Evolutionary conservation across 2,329 filamentous ascomycete genomes (phyloP).

Genomic region (Penicillium sp.): DNA sequence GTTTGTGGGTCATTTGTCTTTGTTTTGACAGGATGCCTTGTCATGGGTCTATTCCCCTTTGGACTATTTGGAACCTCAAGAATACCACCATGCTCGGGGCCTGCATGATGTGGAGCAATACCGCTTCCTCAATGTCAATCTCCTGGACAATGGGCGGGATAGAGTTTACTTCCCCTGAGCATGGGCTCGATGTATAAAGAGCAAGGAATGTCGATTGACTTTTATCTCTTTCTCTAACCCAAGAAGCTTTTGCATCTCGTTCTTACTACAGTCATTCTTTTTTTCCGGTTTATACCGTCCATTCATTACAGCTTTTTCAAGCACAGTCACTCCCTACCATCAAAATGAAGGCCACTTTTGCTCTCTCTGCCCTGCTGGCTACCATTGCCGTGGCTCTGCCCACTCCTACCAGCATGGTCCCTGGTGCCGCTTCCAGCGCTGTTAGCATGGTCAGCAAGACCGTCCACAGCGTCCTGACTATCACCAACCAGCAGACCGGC

Average conservation of each 20-base stretch:
- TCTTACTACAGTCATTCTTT: slow-evolving; percentile 20
- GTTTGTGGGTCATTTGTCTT: slow-evolving; percentile 4
- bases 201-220: slow-evolving; percentile 7
- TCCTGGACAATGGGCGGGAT: neutral
- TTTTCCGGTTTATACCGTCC: slow-evolving; percentile 22
- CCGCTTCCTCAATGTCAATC: slow-evolving; percentile 7
- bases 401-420: slow-evolving; percentile 9
- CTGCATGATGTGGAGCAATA: slow-evolving; percentile 12
- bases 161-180: slow-evolving; percentile 6
- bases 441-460: neutral
- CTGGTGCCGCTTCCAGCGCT: neutral
- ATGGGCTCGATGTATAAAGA: slow-evolving; percentile 16
- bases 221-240: slow-evolving; percentile 5
- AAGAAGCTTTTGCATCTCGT: slow-evolving; percentile 16
- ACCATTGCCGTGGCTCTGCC: slow-evolving; percentile 21
- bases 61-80: slow-evolving; percentile 1
- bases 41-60: slow-evolving; percentile 4
- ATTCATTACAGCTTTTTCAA: slow-evolving; percentile 21
- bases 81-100: slow-evolving; percentile 1
- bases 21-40: slow-evolving; percentile 5
- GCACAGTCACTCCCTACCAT: slow-evolving; percentile 18
- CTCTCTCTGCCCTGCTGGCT: slow-evolving; percentile 21
- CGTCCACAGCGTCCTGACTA: slow-evolving; percentile 15
- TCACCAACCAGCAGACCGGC: slow-evolving; percentile 13
- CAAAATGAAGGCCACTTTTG: slow-evolving; percentile 24